A percentile compares a stretch with the other conserved stretches of the same genome.
Evolutionary conservation across 1,284 basidiomycete genomes (phyloP).

Genomic region (Phylloporus sp.): DNA sequence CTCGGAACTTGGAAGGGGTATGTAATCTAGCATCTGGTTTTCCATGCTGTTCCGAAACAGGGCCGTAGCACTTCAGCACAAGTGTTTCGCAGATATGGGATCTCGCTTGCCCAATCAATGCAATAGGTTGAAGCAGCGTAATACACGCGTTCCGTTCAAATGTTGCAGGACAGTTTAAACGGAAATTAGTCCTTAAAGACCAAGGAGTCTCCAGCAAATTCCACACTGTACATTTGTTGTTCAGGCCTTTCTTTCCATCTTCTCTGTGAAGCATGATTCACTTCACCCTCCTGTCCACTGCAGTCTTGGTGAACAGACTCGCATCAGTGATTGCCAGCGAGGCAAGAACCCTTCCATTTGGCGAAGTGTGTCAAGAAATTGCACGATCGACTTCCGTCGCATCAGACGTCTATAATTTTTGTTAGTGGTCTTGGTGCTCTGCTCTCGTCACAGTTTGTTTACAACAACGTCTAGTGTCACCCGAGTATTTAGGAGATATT

Average conservation of each 20-base stretch:
- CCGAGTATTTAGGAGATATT: slow-evolving; percentile 7
- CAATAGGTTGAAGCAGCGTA: too few relatives aligned
- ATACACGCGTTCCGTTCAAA: too few relatives aligned
- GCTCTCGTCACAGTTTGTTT: background rate
- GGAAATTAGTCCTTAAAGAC: too few relatives aligned
- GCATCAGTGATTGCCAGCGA: background rate
- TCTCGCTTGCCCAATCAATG: too few relatives aligned
- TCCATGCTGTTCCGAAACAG: too few relatives aligned
- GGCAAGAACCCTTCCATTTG: background rate
- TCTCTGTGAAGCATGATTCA: background rate
- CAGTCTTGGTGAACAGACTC: background rate
- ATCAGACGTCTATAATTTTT: slow-evolving; percentile 9
- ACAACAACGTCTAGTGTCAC: slow-evolving; percentile 4
- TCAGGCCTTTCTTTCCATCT: background rate
- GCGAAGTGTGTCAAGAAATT: slow-evolving; percentile 4
- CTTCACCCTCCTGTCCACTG: background rate
- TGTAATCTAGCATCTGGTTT: too few relatives aligned
- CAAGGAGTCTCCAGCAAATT: too few relatives aligned
- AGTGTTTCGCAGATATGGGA: too few relatives aligned
- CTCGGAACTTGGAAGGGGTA: too few relatives aligned
- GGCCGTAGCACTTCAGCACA: too few relatives aligned
- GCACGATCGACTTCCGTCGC: slow-evolving; percentile 3
- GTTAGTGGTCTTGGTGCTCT: slow-evolving; percentile 2
- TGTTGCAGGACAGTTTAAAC: too few relatives aligned
- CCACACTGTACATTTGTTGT: background rate